Conservation (phyloP, 257 asterid genomes). For the Solanum ahanhuiri region DNA sequence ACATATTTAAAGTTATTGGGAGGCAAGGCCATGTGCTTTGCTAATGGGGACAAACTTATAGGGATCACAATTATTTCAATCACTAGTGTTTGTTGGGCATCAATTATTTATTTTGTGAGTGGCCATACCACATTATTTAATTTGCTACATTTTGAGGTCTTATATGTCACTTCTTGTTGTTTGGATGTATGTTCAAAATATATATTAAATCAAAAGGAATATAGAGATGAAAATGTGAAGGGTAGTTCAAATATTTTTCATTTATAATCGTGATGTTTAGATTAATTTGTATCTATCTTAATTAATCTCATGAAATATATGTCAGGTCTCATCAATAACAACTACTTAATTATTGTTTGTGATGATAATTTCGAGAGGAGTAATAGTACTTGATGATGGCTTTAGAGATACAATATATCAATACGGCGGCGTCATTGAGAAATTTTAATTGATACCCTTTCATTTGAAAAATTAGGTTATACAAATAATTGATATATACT, state of each 20-base stretch:
- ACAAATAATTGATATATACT: background rate
- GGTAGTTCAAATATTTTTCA: background rate
- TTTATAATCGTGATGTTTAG: background rate
- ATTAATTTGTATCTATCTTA: background rate
- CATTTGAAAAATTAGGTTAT: background rate
- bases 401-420: background rate
- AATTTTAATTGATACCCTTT: background rate
- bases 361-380: background rate
- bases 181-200: background rate
- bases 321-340: background rate
- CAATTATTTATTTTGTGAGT: background rate
- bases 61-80: background rate
- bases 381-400: background rate
- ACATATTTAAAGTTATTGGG: background rate
- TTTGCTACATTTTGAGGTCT: background rate
- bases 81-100: background rate
- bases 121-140: background rate
- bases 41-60: background rate
- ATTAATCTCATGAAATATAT: background rate
- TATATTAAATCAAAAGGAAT: background rate
- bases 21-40: constrained; percentile 2
- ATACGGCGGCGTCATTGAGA: background rate
- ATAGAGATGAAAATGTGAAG: background rate
- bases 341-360: no score
- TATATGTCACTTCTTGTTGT: background rate